Conservation (phyloP, 2,329 filamentous ascomycete species). For the Botrytis cinerea region DNA sequence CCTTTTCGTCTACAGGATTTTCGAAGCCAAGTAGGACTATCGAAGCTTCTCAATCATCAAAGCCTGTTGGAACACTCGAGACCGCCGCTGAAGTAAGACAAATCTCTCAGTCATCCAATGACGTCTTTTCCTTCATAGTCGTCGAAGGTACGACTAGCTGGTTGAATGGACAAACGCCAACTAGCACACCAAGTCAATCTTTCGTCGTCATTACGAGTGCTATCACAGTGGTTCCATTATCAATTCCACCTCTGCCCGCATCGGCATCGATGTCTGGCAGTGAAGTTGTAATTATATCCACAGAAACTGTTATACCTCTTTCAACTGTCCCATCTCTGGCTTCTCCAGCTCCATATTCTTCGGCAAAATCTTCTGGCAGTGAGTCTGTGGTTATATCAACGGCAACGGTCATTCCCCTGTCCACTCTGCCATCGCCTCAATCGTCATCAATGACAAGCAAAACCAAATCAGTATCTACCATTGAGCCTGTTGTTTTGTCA, state of each 20-base stretch:
- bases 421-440: background rate
- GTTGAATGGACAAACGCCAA: slow-evolving; percentile 34
- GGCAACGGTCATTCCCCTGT: slow-evolving; percentile 33
- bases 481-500: background rate
- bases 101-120: background rate
- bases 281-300: background rate
- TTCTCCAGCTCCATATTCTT: background rate
- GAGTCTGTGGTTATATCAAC: background rate
- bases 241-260: background rate
- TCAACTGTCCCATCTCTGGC: background rate
- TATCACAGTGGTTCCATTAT: slow-evolving; percentile 35
- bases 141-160: slow-evolving; percentile 31
- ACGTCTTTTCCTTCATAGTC: slow-evolving; percentile 28
- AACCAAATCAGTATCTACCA: no score
- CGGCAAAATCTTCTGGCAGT: background rate
- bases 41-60: background rate
- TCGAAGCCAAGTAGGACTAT: background rate
- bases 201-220: slow-evolving; percentile 31
- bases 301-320: slow-evolving; percentile 33
- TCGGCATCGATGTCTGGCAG: background rate
- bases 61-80: background rate
- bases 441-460: background rate
- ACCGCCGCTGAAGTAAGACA: background rate
- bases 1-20: background rate
- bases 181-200: slow-evolving; percentile 22